A percentile compares a stretch with the other conserved stretches of the same genome.
Conservation (phyloP, 805 yeast species). For the Kluyveromyces nonfermentans region DNA sequence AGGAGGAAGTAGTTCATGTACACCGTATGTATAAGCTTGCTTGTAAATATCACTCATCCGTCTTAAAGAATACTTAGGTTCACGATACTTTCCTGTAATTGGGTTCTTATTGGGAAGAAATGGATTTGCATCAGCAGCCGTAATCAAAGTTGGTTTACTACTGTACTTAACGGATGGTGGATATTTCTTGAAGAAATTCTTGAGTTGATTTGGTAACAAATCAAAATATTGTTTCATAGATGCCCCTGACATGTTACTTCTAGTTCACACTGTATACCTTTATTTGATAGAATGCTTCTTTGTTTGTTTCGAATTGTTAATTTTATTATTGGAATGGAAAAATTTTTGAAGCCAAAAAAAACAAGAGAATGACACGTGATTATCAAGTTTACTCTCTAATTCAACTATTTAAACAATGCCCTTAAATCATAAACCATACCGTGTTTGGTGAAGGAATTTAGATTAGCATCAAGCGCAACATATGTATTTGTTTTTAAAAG, state of each 20-base stretch:
- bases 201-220: constrained; percentile 60
- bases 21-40: constrained; percentile 72
- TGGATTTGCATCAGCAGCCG: constrained; percentile 72
- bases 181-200: constrained; percentile 65
- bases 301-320: too few species aligned
- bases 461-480: background rate
- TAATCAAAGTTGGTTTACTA: constrained; percentile 51
- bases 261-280: background rate
- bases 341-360: too few species aligned
- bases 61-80: constrained; percentile 70
- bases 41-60: constrained; percentile 78
- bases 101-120: constrained; percentile 81
- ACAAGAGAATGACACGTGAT: too few species aligned
- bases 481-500: too few species aligned
- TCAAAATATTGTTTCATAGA: constrained; percentile 31
- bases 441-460: background rate
- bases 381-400: too few species aligned
- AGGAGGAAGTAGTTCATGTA: constrained; percentile 63
- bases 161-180: constrained; percentile 73
- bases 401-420: too few species aligned
- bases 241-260: constrained; percentile 12
- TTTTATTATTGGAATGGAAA: too few species aligned
- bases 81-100: constrained; percentile 65
- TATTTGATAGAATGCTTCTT: background rate
- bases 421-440: too few species aligned